Percentiles rank a stretch among this genome's conserved stretches.
These are phyloP conservation scores for Nothophytophthora sp. DNA, from an alignment of 352 stramenopile species.

Conservation along the genomic window DNA sequence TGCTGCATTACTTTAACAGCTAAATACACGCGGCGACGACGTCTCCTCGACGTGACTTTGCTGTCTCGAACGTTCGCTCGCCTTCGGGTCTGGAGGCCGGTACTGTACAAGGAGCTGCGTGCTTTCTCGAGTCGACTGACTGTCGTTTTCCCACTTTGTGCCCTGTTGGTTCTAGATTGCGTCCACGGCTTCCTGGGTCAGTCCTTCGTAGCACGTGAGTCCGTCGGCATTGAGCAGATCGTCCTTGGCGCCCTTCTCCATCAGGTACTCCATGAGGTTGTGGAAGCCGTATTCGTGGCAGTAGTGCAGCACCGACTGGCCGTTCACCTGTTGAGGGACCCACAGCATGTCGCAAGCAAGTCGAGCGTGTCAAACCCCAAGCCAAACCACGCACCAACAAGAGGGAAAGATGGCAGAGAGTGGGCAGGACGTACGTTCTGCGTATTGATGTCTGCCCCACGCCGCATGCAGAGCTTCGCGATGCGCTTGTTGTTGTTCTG, in stretches of 20 bases:
- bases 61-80: too few relatives aligned
- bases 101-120: too few relatives aligned
- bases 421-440: constrained; percentile 89
- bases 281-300: constrained; percentile 95
- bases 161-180: constrained; percentile 51
- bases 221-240: constrained; percentile 92
- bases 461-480: constrained; percentile 92
- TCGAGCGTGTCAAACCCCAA: too few relatives aligned
- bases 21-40: constrained; percentile 26
- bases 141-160: constrained; percentile 3
- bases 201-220: constrained; percentile 94
- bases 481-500: constrained; percentile 98
- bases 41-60: not conserved
- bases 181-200: constrained; percentile 87
- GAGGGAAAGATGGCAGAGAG: not conserved
- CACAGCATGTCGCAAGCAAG: not conserved
- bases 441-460: constrained; percentile 93
- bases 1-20: constrained; percentile 83
- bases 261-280: constrained; percentile 93
- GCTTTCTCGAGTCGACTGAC: constrained; percentile 4
- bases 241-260: constrained; percentile 94
- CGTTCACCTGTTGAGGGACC: constrained; percentile 85
- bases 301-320: constrained; percentile 93
- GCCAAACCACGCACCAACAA: not conserved
- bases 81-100: not conserved